Conservation (phyloP, 2,329 filamentous ascomycete genomes). For the Claviceps sorghi region DNA sequence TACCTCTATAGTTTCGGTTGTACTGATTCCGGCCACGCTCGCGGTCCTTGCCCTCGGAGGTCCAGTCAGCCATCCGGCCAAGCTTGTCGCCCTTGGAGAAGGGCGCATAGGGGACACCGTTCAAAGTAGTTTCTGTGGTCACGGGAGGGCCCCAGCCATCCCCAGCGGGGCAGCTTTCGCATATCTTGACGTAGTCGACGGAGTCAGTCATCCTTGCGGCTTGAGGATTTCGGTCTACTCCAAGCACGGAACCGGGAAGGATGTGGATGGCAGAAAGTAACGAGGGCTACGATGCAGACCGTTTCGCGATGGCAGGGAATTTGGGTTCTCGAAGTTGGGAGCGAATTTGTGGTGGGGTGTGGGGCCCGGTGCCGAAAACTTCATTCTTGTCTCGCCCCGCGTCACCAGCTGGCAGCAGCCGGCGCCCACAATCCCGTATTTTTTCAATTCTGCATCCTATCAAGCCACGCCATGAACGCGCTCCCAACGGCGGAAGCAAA, state of each 20-base stretch:
- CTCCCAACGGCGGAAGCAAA: neutral
- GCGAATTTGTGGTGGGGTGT: slow-evolving; percentile 31
- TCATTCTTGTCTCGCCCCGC: slow-evolving; percentile 14
- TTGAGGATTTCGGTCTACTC: neutral
- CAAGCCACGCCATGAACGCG: neutral
- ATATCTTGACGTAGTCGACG: slow-evolving; percentile 46
- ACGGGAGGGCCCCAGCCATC: slow-evolving; percentile 79
- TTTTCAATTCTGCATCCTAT: slow-evolving; percentile 1
- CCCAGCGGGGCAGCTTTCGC: slow-evolving; percentile 56
- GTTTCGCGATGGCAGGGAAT: slow-evolving; percentile 17
- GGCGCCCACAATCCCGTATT: slow-evolving; percentile 4
- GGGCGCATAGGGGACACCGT: slow-evolving; percentile 92
- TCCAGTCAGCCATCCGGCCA: slow-evolving; percentile 99
- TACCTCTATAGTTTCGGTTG: slow-evolving; percentile 85
- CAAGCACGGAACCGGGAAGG: neutral
- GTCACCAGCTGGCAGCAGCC: slow-evolving; percentile 2
- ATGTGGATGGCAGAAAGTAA: neutral
- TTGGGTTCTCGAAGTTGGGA: slow-evolving; percentile 16
- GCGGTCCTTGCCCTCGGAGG: slow-evolving; percentile 74
- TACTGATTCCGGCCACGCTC: slow-evolving; percentile 71
- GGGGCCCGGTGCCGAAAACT: slow-evolving; percentile 16
- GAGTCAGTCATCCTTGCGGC: slow-evolving; percentile 34
- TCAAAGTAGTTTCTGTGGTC: slow-evolving; percentile 72
- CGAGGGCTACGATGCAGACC: neutral
- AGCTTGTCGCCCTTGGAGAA: slow-evolving; percentile 99